These are phyloP conservation scores for Pythium rishiriense DNA, from an alignment of 352 stramenopile genomes.

Conservation along the genomic window DNA sequence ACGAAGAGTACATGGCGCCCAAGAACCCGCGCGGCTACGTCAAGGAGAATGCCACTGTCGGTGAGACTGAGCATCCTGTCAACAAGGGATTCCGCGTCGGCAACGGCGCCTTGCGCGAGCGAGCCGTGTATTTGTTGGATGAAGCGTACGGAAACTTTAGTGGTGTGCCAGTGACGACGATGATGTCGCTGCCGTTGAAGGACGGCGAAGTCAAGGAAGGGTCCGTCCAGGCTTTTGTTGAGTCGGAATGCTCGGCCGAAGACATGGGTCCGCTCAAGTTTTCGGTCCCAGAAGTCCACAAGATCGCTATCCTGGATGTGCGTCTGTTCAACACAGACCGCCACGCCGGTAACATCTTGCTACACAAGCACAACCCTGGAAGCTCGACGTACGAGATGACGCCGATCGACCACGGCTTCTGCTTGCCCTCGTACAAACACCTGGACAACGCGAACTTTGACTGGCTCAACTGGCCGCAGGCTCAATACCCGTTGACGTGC, in stretches of 20 bases:
- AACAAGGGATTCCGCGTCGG: slow-evolving; percentile 88
- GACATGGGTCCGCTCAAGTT: slow-evolving; percentile 89
- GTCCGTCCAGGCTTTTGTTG: slow-evolving; percentile 83
- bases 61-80: slow-evolving; percentile 75
- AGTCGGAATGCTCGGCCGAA: slow-evolving; percentile 82
- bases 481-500: slow-evolving; percentile 84
- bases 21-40: slow-evolving; percentile 98
- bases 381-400: slow-evolving; percentile 81
- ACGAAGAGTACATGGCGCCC: slow-evolving; percentile 98
- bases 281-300: slow-evolving; percentile 83
- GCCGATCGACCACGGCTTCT: slow-evolving; percentile 89
- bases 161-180: slow-evolving; percentile 76
- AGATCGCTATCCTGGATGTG: slow-evolving; percentile 87
- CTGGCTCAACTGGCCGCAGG: slow-evolving; percentile 87
- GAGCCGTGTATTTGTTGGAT: slow-evolving; percentile 83
- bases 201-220: slow-evolving; percentile 76
- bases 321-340: slow-evolving; percentile 90
- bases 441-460: slow-evolving; percentile 83
- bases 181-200: slow-evolving; percentile 56
- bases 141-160: slow-evolving; percentile 79
- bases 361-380: slow-evolving; percentile 41
- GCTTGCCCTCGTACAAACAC: slow-evolving; percentile 80
- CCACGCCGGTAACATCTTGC: slow-evolving; percentile 86
- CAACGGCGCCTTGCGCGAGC: slow-evolving; percentile 82
- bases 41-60: slow-evolving; percentile 76